Conservation (phyloP, 2,329 filamentous ascomycete species). For the Epichloe baconii region DNA sequence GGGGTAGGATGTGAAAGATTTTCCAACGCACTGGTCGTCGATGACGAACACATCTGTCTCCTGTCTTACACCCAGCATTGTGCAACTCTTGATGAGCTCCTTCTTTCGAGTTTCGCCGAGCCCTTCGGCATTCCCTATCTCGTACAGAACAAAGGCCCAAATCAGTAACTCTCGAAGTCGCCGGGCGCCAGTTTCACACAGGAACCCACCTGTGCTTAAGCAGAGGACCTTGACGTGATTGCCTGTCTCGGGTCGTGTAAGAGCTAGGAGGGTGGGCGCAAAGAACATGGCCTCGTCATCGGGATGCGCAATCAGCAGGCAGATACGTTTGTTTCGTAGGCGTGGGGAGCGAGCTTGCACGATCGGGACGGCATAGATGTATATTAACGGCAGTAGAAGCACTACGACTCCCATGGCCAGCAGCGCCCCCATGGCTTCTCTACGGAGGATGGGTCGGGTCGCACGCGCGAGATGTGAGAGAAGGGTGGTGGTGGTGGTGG, state of each 20-base stretch:
- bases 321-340: constrained; percentile 72
- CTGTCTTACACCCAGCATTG: constrained; percentile 59
- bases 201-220: constrained; percentile 58
- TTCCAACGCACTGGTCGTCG: constrained; percentile 49
- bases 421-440: too few relatives aligned
- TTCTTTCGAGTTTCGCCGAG: constrained; percentile 70
- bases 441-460: too few relatives aligned
- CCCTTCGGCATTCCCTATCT: constrained; percentile 66
- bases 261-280: constrained; percentile 71
- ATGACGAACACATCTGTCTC: constrained; percentile 77
- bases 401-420: too few relatives aligned
- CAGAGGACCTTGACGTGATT: constrained; percentile 95
- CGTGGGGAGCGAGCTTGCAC: constrained; percentile 44
- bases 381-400: constrained; percentile 18
- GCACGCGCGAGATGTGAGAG: too few relatives aligned
- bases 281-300: constrained; percentile 99
- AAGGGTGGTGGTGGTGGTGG: too few relatives aligned
- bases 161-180: not conserved
- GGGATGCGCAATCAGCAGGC: constrained; percentile 87
- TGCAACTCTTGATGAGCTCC: constrained; percentile 71
- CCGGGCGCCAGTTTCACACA: too few relatives aligned
- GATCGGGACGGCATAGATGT: constrained; percentile 37
- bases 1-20: too few relatives aligned
- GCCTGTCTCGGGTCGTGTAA: constrained; percentile 64
- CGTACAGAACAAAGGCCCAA: not conserved